Evolutionary conservation across 148 eudicot species (phyloP), one percentile per base, ranked within the genome.

Genomic region (Cornus controversa): DNA sequence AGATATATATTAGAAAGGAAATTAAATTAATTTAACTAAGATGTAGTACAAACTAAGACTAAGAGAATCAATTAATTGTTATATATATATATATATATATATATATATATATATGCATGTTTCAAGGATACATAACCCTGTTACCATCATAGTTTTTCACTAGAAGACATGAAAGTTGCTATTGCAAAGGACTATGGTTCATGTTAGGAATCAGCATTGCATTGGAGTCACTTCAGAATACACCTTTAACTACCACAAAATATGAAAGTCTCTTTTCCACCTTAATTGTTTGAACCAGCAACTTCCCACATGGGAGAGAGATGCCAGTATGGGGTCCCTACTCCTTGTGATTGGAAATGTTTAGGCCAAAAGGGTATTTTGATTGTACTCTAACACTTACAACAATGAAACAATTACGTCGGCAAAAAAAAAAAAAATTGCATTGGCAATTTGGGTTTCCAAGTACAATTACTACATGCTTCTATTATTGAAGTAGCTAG

Each of bases 221-320:
- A 62, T 31, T 36, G 2, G 57, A 74, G 77, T 74, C 77, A 74
- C 57, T 66, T 74, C 69, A 74, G 36, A 24, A 25, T 68, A 63
- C 34, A 37, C 53, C 27, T 73, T 60, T 36, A 36, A 37, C 20
- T 22, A 58, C 10, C 24, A 64, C 77, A 63, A 64, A 74, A 8
- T 57, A 23, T 50, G 18, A 16, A 16, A 50, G 26, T 37, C 4
- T 23, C 34, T 73, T 73, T 16, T 36, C 47, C 25, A 60, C 67
- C 65, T 31, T n/a, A n/a, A n/a, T n/a, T 62, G 22, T 13, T 73
- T 36, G 69, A 74, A 74, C 77, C 57, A 74, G 77, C 69, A 63
- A 62, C 68, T 23, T 20, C 34, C 28, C 54, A 37, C 47, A 47
- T 47, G 68, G 34, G 67, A 37, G 77, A 62, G 69, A 63, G 15